Conservation (phyloP, 768 basidiomycete genomes). For the Cyclocybe aegerita region DNA sequence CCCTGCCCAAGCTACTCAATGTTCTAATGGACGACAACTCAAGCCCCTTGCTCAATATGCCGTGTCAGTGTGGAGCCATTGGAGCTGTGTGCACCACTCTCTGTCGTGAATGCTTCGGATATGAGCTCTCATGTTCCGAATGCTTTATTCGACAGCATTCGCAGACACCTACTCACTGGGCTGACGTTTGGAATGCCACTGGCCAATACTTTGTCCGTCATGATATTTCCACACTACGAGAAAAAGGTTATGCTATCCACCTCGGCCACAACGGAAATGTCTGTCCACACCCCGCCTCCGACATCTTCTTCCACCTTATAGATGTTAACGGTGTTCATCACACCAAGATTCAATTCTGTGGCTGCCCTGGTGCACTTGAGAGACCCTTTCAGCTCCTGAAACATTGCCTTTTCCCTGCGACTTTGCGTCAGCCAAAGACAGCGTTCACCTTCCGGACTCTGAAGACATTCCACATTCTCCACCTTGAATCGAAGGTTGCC, state of each 20-base stretch:
- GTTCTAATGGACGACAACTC: too few relatives aligned
- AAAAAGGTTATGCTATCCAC: neutral
- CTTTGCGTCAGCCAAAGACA: constrained; percentile 13
- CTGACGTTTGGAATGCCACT: constrained; percentile 8
- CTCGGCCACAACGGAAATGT: constrained; percentile 6
- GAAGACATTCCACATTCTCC: constrained; percentile 19
- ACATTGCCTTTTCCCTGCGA: constrained; percentile 22
- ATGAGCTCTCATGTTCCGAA: neutral
- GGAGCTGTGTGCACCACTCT: too few relatives aligned
- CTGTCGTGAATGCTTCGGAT: neutral
- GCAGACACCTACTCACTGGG: constrained; percentile 1
- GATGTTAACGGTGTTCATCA: constrained; percentile 22
- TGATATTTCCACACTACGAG: constrained; percentile 13
- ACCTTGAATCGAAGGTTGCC: constrained; percentile 21
- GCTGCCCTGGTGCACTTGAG: constrained; percentile 7
- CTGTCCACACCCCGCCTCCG: neutral
- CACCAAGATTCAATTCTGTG: constrained; percentile 17
- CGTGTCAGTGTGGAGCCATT: too few relatives aligned
- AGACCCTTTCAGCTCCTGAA: constrained; percentile 17
- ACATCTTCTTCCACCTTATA: constrained; percentile 14
- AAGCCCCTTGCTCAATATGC: too few relatives aligned
- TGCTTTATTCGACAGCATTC: neutral
- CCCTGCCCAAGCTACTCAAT: too few relatives aligned
- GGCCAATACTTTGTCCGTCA: constrained; percentile 3
- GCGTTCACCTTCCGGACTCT: constrained; percentile 22